These are phyloP conservation scores for Russula griseocarnosa DNA, from an alignment of 768 basidiomycete species.

Conservation along the genomic window DNA sequence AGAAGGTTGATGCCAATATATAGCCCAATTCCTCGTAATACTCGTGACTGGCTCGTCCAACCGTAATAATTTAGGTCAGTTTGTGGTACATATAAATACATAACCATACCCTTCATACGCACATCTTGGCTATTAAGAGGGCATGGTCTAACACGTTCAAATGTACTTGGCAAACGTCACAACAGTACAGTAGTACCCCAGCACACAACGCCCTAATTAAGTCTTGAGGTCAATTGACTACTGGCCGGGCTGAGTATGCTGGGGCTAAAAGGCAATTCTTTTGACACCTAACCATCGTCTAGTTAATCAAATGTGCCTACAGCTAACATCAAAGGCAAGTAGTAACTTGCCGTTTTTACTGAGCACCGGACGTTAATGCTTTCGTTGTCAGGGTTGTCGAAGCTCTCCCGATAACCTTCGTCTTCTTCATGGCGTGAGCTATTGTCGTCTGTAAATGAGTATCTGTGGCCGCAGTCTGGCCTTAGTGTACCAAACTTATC, in stretches of 20 bases:
- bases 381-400: background rate
- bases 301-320: background rate
- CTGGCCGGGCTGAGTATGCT: background rate
- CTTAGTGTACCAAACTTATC: background rate
- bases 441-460: background rate
- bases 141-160: background rate
- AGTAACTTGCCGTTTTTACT: background rate
- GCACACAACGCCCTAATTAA: background rate
- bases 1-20: too few species aligned
- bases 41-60: too few species aligned
- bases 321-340: background rate
- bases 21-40: too few species aligned
- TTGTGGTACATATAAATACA: too few species aligned
- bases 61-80: too few species aligned
- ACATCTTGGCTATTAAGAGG: background rate
- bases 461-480: background rate
- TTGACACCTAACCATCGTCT: background rate
- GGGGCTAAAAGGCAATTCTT: background rate
- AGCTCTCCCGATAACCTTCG: background rate
- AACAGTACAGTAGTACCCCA: background rate
- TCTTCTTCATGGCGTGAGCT: background rate
- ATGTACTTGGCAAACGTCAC: background rate
- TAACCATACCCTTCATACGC: background rate
- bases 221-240: background rate
- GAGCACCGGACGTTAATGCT: background rate